Percentiles rank a stretch among this genome's conserved stretches.
Conservation (phyloP, 768 basidiomycete genomes). For the Macrolepiota dolichaula region DNA sequence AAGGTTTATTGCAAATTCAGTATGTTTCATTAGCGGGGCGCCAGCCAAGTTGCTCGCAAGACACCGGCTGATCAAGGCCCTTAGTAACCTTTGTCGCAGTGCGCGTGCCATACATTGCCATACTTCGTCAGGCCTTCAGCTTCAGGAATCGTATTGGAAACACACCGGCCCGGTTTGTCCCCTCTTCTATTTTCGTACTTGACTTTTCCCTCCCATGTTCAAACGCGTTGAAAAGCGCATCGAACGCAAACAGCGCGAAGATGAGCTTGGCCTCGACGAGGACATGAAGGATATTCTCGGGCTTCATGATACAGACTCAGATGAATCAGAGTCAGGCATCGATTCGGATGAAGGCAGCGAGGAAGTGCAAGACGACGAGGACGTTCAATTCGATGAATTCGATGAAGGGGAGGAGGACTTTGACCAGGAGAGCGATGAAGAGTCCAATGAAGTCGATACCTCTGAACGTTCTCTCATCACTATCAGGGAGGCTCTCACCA, state of each 20-base stretch:
- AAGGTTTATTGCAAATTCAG: too few species aligned
- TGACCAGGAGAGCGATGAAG: constrained; percentile 19
- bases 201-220: constrained; percentile 49
- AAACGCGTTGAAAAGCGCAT: constrained; percentile 73
- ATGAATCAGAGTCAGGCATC: constrained; percentile 61
- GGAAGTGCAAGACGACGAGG: constrained; percentile 12
- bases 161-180: constrained; percentile 1
- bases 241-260: constrained; percentile 58
- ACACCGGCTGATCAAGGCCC: too few species aligned
- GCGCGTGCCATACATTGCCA: too few species aligned
- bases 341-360: constrained; percentile 20
- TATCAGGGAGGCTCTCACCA: constrained; percentile 54
- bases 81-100: too few species aligned
- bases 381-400: constrained; percentile 20
- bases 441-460: constrained; percentile 23
- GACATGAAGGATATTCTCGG: constrained; percentile 65
- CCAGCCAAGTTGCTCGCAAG: too few species aligned
- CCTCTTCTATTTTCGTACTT: background rate
- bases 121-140: too few species aligned
- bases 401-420: constrained; percentile 14
- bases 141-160: too few species aligned
- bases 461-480: constrained; percentile 43
- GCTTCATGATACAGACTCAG: constrained; percentile 72
- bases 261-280: constrained; percentile 59
- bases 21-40: too few species aligned